Evolutionary conservation across 2,329 filamentous ascomycete genomes (phyloP).

Genomic region (Beauveria medogensis): DNA sequence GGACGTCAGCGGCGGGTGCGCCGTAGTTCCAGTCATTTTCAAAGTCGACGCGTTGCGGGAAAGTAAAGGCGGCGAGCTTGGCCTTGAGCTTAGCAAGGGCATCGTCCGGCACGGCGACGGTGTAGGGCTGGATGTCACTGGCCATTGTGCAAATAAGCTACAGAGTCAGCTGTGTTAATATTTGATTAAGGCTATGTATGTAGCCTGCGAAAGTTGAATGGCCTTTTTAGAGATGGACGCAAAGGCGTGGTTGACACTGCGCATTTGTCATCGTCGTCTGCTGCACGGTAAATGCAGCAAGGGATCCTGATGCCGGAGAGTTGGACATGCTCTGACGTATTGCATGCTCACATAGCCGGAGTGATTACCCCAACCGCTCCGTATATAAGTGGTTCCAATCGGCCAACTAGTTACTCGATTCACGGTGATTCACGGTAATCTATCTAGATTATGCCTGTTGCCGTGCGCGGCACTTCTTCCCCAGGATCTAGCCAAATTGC

Average conservation of each 20-base stretch:
- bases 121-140: constrained; percentile 20
- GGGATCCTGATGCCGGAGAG: background rate
- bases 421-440: background rate
- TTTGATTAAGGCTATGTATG: background rate
- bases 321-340: background rate
- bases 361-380: background rate
- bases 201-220: background rate
- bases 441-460: background rate
- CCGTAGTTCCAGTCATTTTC: constrained; percentile 17
- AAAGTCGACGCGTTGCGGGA: constrained; percentile 15
- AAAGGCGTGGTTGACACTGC: background rate
- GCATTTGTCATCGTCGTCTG: background rate
- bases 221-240: background rate
- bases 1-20: constrained; percentile 18
- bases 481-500: background rate
- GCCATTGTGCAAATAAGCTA: background rate
- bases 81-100: constrained; percentile 18
- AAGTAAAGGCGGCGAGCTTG: constrained; percentile 18
- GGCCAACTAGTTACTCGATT: background rate
- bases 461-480: background rate
- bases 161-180: background rate
- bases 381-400: background rate
- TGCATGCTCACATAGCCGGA: background rate
- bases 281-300: background rate
- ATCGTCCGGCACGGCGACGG: constrained; percentile 20